Conservation (phyloP, 208 protist species). For the Trypanosoma platydactyli region DNA sequence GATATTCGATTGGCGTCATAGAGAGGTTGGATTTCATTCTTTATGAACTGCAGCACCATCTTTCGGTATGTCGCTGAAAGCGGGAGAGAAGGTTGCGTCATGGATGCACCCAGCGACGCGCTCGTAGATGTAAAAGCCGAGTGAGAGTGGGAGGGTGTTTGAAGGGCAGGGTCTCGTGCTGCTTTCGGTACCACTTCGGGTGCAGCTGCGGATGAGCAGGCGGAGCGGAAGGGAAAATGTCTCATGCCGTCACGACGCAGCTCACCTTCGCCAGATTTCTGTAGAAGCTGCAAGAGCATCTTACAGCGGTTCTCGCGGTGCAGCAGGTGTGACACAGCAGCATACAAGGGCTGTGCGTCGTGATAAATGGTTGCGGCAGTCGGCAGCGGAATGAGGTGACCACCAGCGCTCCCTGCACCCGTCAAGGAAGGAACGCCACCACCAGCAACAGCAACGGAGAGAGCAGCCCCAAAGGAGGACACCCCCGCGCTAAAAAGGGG, state of each 20-base stretch:
- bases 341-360: slow-evolving; percentile 1
- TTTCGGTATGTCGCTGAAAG: slow-evolving; percentile 1
- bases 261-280: not conserved
- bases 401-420: not conserved
- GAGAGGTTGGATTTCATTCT: slow-evolving; percentile 36
- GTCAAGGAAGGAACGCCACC: not conserved
- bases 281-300: slow-evolving; percentile 3
- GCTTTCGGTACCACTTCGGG: not conserved
- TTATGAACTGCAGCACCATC: slow-evolving; percentile 35
- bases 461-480: no score
- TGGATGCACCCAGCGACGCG: not conserved
- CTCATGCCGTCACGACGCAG: not conserved
- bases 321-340: slow-evolving; percentile 4
- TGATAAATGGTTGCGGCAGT: not conserved
- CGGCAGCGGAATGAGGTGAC: not conserved
- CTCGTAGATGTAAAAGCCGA: not conserved
- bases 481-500: no score
- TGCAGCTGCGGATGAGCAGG: no score
- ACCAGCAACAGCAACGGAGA: not conserved
- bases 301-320: slow-evolving; percentile 10
- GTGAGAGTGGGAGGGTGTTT: not conserved
- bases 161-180: not conserved
- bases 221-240: not conserved
- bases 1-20: slow-evolving; percentile 31
- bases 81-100: not conserved